Base-by-base conservation (phyloP, 768 basidiomycete genomes). In the Hortiboletus flavorubellus region DNA sequence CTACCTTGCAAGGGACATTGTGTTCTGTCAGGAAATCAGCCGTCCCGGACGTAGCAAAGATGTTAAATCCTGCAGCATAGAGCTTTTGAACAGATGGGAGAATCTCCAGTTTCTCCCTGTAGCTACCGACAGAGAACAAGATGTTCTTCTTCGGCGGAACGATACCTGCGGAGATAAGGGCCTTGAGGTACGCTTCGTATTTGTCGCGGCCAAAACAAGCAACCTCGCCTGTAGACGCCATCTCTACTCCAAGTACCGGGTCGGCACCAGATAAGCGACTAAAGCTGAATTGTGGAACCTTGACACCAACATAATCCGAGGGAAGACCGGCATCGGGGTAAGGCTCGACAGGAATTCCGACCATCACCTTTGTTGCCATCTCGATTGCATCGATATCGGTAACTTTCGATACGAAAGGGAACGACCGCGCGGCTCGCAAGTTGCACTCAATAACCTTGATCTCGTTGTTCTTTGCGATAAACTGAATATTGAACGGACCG, bases 381-480 rank as follows among this genome's bases (percentile, higher is more conserved):
- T 98, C 96, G 63, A 99, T 98, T 5, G 96, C 96, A 68, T 99
- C 95, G 63, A 98, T 81, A 34, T 94, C 94, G 8, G 97, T 98
- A 56, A 97, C 93, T 73, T 99, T 99, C 8, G 94, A 97, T 26
- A 99, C 96, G 78, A 99, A 99, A 40, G 96, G 96, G 84, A 96
- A 98, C 0, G 96, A 98, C 58, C 96, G 85, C 23, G 96, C 96
- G 0, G 97, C 97, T 53, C 96, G 92, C 34, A 99, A 78, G 75
- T 99, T 99, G 75, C 96, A 98, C 72, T 99, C 96, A 71, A 99
- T 99, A 64, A 99, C 96, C 80, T 99, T 99, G 80, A 99, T 98
- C 73, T 98, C 96, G 76, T 98, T 98, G 76, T 99, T 91, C 83
- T 99, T 99, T 48, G 96, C 96, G 64, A 99, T 98, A 76, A 99